A percentile compares a stretch with the other conserved stretches of the same genome.
Evolutionary conservation across 2,329 filamentous ascomycete species (phyloP).

Genomic region (Cercospora sp.): DNA sequence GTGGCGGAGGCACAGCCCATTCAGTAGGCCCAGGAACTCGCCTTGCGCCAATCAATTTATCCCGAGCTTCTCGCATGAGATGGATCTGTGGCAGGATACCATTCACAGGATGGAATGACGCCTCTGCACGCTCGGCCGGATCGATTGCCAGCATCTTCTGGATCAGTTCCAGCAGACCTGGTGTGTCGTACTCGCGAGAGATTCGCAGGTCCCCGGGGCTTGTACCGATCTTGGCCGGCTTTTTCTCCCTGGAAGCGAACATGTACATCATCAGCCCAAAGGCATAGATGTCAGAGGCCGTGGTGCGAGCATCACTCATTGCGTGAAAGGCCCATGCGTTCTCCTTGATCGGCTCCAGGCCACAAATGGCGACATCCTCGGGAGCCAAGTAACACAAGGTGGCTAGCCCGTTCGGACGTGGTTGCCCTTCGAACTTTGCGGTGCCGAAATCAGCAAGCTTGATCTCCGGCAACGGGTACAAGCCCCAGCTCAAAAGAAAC

Average conservation of each 20-base stretch:
- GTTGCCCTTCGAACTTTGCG: neutral
- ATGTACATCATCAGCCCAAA: conserved; percentile 28
- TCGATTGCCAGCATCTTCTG: conserved; percentile 20
- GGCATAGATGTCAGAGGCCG: conserved; percentile 23
- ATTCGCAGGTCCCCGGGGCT: neutral
- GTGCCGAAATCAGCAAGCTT: conserved; percentile 26
- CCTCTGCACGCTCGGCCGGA: conserved; percentile 17
- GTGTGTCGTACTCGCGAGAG: conserved; percentile 11
- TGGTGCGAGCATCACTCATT: conserved; percentile 10
- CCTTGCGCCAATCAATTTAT: conserved; percentile 7
- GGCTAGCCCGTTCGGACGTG: neutral
- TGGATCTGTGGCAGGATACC: conserved; percentile 19
- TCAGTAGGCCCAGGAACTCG: neutral
- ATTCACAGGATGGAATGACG: conserved; percentile 13
- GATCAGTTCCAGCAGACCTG: conserved; percentile 15
- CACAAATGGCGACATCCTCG: neutral
- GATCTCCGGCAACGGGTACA: conserved; percentile 3
- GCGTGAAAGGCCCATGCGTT: neutral
- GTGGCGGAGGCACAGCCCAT: neutral
- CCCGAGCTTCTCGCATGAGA: conserved; percentile 17
- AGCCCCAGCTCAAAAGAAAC: conserved; percentile 21
- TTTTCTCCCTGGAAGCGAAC: conserved; percentile 12
- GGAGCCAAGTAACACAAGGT: neutral
- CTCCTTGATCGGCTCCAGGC: neutral
- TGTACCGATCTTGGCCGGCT: conserved; percentile 2